Evolutionary conservation across 345 rosid species (phyloP).

Genomic region (Cardamine occulta): DNA sequence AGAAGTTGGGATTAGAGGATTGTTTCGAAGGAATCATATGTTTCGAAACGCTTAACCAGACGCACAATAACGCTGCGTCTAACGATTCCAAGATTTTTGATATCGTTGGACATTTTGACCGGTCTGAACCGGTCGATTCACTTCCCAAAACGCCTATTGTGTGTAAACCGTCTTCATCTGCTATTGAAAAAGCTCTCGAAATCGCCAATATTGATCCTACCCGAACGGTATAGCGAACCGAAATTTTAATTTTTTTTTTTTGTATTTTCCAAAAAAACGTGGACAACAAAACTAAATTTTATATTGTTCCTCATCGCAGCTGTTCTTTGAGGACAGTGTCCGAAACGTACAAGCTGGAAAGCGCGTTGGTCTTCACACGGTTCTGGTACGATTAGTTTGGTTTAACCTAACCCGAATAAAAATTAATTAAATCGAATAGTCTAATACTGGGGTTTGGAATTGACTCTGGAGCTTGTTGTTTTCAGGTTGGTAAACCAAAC

Average conservation of each 20-base stretch:
- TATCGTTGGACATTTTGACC: conserved; percentile 63
- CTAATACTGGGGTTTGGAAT: not conserved
- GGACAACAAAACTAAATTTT: not conserved
- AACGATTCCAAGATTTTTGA: conserved; percentile 59
- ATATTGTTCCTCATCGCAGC: conserved; percentile 45
- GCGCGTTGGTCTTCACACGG: conserved; percentile 78
- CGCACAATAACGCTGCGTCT: conserved; percentile 48
- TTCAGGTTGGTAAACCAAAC: conserved; percentile 72
- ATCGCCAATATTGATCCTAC: conserved; percentile 76
- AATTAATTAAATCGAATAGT: conserved; percentile 1
- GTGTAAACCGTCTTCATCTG: conserved; percentile 75
- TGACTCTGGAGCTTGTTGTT: conserved; percentile 13
- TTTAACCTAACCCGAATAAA: conserved; percentile 19
- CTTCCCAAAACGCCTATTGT: conserved; percentile 76
- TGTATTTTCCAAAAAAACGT: not conserved
- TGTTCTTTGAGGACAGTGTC: conserved; percentile 89
- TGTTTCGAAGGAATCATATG: conserved; percentile 95
- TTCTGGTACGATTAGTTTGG: conserved; percentile 55
- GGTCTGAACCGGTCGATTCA: conserved; percentile 38
- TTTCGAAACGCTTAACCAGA: conserved; percentile 84
- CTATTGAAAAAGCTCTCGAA: conserved; percentile 69
- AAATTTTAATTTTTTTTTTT: not conserved
- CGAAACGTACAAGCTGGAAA: conserved; percentile 88
- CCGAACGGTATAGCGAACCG: conserved; percentile 65
- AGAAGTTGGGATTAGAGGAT: conserved; percentile 78